These are phyloP conservation scores for Psilocybe azurescens DNA, from an alignment of 768 basidiomycete genomes.

Conservation along the genomic window DNA sequence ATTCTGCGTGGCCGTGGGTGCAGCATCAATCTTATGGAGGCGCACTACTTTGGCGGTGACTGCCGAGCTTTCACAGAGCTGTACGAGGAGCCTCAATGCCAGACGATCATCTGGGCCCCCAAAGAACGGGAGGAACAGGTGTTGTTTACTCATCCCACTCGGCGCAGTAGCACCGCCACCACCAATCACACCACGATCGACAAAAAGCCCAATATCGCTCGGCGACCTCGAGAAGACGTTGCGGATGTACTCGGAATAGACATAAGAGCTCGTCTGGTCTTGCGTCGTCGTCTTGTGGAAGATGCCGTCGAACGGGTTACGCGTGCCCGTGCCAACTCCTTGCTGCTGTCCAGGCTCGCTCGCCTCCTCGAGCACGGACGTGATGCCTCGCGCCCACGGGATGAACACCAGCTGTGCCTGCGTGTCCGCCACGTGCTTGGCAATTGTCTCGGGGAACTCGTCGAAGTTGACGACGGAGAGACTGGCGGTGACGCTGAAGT, in stretches of 20 bases:
- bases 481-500: conserved; percentile 66
- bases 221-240: conserved; percentile 76
- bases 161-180: conserved; percentile 19
- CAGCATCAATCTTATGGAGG: conserved; percentile 49
- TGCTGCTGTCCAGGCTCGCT: conserved; percentile 21
- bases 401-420: conserved; percentile 79
- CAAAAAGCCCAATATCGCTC: conserved; percentile 83
- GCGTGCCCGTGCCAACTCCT: conserved; percentile 22
- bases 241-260: conserved; percentile 87
- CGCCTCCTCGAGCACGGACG: conserved; percentile 34
- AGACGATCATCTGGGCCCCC: conserved; percentile 94
- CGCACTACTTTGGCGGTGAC: conserved; percentile 79
- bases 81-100: conserved; percentile 80
- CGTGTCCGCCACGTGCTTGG: conserved; percentile 59
- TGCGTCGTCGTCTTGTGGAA: conserved; percentile 61
- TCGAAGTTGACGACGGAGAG: conserved; percentile 80
- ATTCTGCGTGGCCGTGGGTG: conserved; percentile 27
- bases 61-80: conserved; percentile 65
- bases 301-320: conserved; percentile 79
- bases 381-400: conserved; percentile 73
- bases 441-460: conserved; percentile 72
- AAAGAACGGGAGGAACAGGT: conserved; percentile 88
- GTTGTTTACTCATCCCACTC: conserved; percentile 42
- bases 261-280: conserved; percentile 56
- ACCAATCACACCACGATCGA: conserved; percentile 67